Evolutionary conservation across 306 rosid genomes (phyloP), one percentile per base, ranked within the genome.

Genomic region (Cucumis cinereus): DNA sequence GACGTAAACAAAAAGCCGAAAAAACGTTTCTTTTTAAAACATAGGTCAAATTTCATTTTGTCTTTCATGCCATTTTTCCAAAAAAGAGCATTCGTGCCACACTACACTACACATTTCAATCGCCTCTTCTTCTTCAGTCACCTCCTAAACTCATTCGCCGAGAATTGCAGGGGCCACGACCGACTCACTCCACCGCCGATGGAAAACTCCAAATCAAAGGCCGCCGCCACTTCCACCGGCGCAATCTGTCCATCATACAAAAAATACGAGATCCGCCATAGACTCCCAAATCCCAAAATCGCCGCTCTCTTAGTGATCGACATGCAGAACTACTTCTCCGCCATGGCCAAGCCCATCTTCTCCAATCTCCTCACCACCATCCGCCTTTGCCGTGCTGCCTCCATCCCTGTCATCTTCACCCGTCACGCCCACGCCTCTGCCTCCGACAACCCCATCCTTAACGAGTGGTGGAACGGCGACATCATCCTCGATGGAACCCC

Each of bases 401-500:
- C 91, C 47, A 82, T 92, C 76, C 95, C 93, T 8, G 76, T 89
- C 52, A 76, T 88, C 62, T 92, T 92, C 88, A 87, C 93, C 77
- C 91, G 95, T 78, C 97, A 91, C 89, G 47, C 73, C 63, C 90
- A 89, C 73, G 78, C 82, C 14, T 86, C 89, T 3, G 77, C 88
- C 30, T 12, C 80, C 40, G 90, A 88, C 81, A 16, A 81, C 60
- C 84, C 83, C 81, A 81, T 89, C 87, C 88, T 88, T 0, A 55
- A 8, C 4, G 97, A 92, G 87, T 92, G 95, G 95, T 80, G 91
- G 95, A 72, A 53, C 80, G 95, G 87, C 11, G 86, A 91, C 13
- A 74, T 89, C 38, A 2, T 91, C 81, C 0, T 80, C 3, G 95
- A 88, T 22, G 97, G 93, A 30, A 88, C 95, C 0, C 47, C 30